phyloP scores from a whole-genome alignment of 805 yeast genomes.

The Alloascoidea hylecoeti region DNA sequence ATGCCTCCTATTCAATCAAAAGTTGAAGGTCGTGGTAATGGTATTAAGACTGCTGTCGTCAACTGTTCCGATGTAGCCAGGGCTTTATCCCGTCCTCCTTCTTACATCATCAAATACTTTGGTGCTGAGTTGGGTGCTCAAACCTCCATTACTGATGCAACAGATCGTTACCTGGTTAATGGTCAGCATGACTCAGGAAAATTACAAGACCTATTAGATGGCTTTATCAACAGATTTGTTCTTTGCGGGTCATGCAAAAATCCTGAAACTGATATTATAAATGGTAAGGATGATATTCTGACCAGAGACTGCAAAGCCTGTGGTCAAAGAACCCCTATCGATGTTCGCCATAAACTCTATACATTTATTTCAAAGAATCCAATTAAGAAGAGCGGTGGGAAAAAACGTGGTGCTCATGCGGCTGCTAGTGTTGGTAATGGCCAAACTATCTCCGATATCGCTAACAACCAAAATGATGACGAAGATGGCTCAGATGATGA shows the following conservation, averaged over 20 bases:
- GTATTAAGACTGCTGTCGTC: constrained; percentile 90
- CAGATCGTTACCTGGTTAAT: constrained; percentile 83
- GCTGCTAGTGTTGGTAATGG: constrained; percentile 87
- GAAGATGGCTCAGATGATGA: constrained; percentile 53
- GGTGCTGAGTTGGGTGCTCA: constrained; percentile 97
- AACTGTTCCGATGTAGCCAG: constrained; percentile 89
- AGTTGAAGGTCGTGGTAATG: constrained; percentile 98
- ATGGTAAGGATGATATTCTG: constrained; percentile 61
- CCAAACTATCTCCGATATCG: constrained; percentile 65
- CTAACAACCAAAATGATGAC: constrained; percentile 28
- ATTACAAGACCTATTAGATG: constrained; percentile 89
- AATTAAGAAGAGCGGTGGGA: constrained; percentile 27
- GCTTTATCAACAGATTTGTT: constrained; percentile 85
- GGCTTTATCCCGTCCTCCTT: constrained; percentile 85
- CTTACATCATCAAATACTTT: constrained; percentile 85
- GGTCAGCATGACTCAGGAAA: constrained; percentile 88
- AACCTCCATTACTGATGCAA: constrained; percentile 64
- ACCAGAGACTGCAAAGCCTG: constrained; percentile 96
- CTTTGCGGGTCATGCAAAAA: constrained; percentile 91
- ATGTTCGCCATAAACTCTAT: constrained; percentile 77
- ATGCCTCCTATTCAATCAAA: constrained; percentile 97
- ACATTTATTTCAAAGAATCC: constrained; percentile 86
- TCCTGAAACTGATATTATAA: constrained; percentile 89
- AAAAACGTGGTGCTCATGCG: constrained; percentile 67
- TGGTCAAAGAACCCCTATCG: constrained; percentile 78